A percentile compares a stretch with the other conserved stretches of the same genome.
Conservation (phyloP, 108 stramenopile genomes). For the Halocafeteria seosinensis region DNA sequence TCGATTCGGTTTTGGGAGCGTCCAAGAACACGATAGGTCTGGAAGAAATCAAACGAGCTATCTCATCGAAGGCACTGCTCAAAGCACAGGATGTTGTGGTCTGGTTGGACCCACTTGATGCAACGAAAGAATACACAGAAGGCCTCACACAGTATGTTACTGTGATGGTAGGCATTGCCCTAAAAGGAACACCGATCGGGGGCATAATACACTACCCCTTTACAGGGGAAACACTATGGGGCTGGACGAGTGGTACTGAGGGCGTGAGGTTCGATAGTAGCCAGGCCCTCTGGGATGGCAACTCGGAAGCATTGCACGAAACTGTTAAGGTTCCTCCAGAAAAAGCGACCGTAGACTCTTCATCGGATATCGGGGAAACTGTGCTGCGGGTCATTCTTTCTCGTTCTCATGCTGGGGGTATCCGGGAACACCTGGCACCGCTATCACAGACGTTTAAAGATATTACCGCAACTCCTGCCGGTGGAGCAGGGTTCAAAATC, state of each 20-base stretch:
- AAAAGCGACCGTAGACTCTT: neutral
- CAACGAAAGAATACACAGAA: slow-evolving; percentile 2
- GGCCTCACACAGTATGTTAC: neutral
- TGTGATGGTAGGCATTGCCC: neutral
- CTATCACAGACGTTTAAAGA: neutral
- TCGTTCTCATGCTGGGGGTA: neutral
- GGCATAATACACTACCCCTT: slow-evolving; percentile 5
- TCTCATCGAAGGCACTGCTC: neutral
- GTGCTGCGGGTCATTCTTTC: neutral
- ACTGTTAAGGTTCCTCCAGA: neutral
- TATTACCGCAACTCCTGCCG: neutral
- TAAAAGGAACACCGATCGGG: neutral
- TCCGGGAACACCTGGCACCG: neutral
- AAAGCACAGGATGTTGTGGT: neutral
- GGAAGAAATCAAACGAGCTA: neutral
- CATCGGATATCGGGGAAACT: neutral
- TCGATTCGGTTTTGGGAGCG: neutral
- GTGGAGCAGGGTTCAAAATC: neutral
- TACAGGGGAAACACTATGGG: neutral
- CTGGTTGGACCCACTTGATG: slow-evolving; percentile 1
- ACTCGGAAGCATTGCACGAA: too few species aligned
- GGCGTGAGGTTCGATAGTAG: neutral
- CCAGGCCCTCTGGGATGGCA: neutral
- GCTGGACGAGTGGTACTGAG: neutral
- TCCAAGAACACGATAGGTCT: neutral